Evolutionary conservation across 192 early-diverging fungal genomes (phyloP).

Genomic region (Diversispora epigaea): DNA sequence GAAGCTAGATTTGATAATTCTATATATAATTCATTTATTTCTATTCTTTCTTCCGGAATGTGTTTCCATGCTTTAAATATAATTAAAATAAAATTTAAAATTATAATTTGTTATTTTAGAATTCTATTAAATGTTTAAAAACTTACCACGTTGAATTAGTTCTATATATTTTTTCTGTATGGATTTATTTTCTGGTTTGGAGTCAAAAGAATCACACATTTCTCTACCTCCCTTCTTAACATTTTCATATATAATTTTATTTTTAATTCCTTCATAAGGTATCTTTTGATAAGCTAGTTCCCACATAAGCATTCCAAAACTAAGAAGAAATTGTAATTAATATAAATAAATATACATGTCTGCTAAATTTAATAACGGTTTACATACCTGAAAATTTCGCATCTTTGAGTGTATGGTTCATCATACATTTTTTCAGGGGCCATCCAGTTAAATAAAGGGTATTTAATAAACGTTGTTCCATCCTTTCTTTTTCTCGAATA

Average conservation of each 20-base stretch:
- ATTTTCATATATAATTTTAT: neutral
- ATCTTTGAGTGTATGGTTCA: neutral
- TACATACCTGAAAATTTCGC: neutral
- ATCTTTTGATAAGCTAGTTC: neutral
- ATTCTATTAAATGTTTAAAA: too few species aligned
- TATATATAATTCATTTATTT: neutral
- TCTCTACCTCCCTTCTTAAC: neutral
- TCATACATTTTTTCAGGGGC: neutral
- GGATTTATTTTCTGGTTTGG: too few species aligned
- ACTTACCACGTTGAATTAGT: too few species aligned
- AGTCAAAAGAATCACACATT: neutral
- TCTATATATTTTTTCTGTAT: too few species aligned
- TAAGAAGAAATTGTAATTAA: neutral
- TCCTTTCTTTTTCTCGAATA: neutral
- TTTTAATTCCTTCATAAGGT: neutral
- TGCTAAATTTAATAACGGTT: neutral
- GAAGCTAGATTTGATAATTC: neutral
- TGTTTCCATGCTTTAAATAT: neutral
- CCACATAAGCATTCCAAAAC: slow-evolving; percentile 16
- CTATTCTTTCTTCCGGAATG: neutral
- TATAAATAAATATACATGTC: neutral
- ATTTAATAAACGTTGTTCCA: too few species aligned
- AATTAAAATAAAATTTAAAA: too few species aligned
- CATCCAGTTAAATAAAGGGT: neutral
- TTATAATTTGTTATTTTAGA: too few species aligned